Base-by-base conservation (phyloP, 1,139 yeast species). In the Protomyces pachydermus region DNA sequence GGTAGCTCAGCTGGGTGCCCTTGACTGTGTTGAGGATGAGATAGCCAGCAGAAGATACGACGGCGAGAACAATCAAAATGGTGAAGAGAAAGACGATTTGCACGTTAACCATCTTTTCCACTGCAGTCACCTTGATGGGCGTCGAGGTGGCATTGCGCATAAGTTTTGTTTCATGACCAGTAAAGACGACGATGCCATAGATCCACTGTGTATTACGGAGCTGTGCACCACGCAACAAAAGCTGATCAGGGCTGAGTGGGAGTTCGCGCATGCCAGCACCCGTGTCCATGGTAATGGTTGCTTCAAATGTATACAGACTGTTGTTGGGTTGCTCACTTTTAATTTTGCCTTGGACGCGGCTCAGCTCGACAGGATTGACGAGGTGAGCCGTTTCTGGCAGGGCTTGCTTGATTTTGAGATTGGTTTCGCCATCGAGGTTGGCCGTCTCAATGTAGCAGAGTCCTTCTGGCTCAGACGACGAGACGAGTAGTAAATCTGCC, bases 71-170 rank as follows among this genome's bases (percentile, higher is more conserved):
- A 50, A 93, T 83, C 69, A 95, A 81, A 65, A 95, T 86, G 45
- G 87, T 83, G 73, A 95, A 93, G 67, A 95, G 78, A 1, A 93
- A 96, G 68, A 93, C 79, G 71, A 93, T 93, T 74, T 95, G 98
- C 71, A 89, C 77, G 74, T 95, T 95, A 69, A 95, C 91, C 76
- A 91, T 89, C 75, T 96, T 84, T 78, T 95, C 99, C 14, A 95
- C 98, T 34, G 96, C 97, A 0, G 98, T 95, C 72, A 96, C 82
- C 74, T 95, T 95, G 71, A 95, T 95, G 3, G 98, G 98, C 0
- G 99, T 87, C 2, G 98, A 97, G 1, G 98, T 91, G 14, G 99
- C 98, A 77, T 95, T 95, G 73, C 98, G 84, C 98, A 95, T 93
- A 69, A 95, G 81, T 73, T 95, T 95, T 0, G 99, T 93, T 76